A percentile compares a stretch with the other conserved stretches of the same genome.
phyloP scores from a whole-genome alignment of 495 filamentous ascomycete genomes.

The Hypoxylon fragiforme region DNA sequence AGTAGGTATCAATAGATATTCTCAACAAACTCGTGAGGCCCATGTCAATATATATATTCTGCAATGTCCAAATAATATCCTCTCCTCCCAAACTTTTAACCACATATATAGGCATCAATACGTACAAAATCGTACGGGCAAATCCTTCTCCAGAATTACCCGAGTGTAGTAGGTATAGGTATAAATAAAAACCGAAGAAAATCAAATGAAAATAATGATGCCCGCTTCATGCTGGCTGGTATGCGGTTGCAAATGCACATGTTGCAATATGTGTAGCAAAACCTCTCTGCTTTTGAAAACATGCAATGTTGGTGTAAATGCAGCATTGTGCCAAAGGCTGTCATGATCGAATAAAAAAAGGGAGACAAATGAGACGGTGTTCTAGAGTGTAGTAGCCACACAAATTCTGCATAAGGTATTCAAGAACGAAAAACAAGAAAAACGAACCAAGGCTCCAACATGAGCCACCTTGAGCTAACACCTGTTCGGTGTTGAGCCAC shows the following conservation, averaged over 20 bases:
- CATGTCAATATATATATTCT: too few species aligned
- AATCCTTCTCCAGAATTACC: background rate
- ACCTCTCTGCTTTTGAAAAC: conserved; percentile 1
- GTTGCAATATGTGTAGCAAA: conserved; percentile 10
- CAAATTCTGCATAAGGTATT: background rate
- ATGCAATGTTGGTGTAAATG: conserved; percentile 15
- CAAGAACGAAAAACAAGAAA: too few species aligned
- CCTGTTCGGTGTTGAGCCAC: too few species aligned
- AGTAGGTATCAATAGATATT: too few species aligned
- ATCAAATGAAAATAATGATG: conserved; percentile 1
- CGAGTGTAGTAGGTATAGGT: background rate
- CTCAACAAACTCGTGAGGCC: too few species aligned
- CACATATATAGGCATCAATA: background rate
- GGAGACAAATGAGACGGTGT: background rate
- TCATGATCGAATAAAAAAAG: background rate
- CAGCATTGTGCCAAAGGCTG: conserved; percentile 5
- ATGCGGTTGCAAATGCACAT: conserved; percentile 19
- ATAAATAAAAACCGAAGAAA: conserved; percentile 1
- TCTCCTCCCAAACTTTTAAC: too few species aligned
- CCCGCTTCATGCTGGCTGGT: conserved; percentile 24
- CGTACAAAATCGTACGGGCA: background rate
- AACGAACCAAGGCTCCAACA: too few species aligned
- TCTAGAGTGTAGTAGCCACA: background rate
- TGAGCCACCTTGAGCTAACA: too few species aligned
- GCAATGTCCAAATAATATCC: too few species aligned